Evolutionary conservation across 768 basidiomycete genomes (phyloP).

Genomic region (Calocera cornea): DNA sequence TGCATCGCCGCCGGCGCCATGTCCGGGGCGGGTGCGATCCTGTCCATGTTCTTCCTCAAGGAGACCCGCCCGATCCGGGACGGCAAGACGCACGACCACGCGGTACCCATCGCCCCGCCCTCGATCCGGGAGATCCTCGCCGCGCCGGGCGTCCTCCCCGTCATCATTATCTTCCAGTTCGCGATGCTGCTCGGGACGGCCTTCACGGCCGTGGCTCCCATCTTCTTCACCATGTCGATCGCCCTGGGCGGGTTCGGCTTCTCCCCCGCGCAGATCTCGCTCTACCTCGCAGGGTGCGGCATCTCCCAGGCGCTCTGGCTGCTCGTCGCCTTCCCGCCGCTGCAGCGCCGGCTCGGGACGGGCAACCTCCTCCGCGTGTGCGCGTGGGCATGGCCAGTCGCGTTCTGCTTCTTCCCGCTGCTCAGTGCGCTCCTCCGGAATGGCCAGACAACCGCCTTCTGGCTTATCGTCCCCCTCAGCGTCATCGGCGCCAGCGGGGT

Average conservation of each 20-base stretch:
- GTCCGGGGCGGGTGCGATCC: slow-evolving; percentile 5
- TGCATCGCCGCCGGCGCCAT: slow-evolving; percentile 10
- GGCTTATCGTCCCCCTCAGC: neutral
- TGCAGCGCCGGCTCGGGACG: slow-evolving; percentile 5
- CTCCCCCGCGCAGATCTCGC: slow-evolving; percentile 28
- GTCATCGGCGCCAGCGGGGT: neutral
- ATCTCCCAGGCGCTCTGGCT: slow-evolving; percentile 22
- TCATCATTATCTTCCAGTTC: slow-evolving; percentile 7
- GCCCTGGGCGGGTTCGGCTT: slow-evolving; percentile 29
- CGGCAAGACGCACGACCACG: neutral
- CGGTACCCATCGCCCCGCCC: neutral
- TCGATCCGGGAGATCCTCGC: neutral
- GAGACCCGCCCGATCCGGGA: slow-evolving; percentile 5
- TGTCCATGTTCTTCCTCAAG: slow-evolving; percentile 12
- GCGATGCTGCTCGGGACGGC: slow-evolving; percentile 1
- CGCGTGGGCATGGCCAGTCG: neutral
- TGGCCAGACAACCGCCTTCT: neutral
- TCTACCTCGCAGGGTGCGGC: slow-evolving; percentile 27
- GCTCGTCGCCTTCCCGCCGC: slow-evolving; percentile 3
- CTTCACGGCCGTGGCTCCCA: slow-evolving; percentile 17
- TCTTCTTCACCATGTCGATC: slow-evolving; percentile 30
- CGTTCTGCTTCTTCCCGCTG: slow-evolving; percentile 6
- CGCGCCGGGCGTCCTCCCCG: slow-evolving; percentile 1
- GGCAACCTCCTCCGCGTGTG: neutral
- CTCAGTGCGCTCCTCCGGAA: neutral